These are phyloP conservation scores for Epichloe sibirici DNA, from an alignment of 2,329 filamentous ascomycete genomes.

Conservation along the genomic window DNA sequence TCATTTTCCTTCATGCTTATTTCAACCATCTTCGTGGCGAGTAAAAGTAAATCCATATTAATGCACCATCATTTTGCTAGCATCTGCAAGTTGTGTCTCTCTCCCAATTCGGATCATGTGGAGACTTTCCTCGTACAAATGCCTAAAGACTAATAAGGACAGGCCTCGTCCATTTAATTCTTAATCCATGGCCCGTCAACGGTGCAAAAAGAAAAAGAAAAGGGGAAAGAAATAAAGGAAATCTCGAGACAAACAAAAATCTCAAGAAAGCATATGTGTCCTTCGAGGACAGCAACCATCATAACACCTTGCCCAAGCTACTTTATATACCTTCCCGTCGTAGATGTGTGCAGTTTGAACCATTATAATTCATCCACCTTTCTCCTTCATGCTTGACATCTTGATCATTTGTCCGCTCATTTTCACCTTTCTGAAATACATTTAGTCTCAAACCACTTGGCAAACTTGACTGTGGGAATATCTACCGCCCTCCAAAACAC, in stretches of 20 bases:
- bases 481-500: slow-evolving; percentile 45
- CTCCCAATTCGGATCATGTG: no score
- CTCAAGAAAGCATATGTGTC: not conserved
- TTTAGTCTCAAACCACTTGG: slow-evolving; percentile 41
- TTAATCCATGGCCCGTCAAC: no score
- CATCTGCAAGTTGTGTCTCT: no score
- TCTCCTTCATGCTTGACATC: not conserved
- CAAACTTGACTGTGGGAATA: slow-evolving; percentile 41
- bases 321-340: not conserved
- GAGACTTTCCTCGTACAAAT: no score
- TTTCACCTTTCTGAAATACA: slow-evolving; percentile 21
- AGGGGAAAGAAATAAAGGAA: not conserved
- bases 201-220: not conserved
- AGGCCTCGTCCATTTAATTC: no score
- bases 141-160: no score
- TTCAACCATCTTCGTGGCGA: no score
- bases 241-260: not conserved
- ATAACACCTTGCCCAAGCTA: not conserved
- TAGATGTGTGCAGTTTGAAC: not conserved
- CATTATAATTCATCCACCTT: not conserved
- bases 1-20: no score
- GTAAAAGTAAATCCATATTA: no score
- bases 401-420: not conserved
- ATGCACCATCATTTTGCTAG: no score
- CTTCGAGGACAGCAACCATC: not conserved